phyloP scores from a whole-genome alignment of 108 stramenopile species.

The Nitzschia inconspicua region DNA sequence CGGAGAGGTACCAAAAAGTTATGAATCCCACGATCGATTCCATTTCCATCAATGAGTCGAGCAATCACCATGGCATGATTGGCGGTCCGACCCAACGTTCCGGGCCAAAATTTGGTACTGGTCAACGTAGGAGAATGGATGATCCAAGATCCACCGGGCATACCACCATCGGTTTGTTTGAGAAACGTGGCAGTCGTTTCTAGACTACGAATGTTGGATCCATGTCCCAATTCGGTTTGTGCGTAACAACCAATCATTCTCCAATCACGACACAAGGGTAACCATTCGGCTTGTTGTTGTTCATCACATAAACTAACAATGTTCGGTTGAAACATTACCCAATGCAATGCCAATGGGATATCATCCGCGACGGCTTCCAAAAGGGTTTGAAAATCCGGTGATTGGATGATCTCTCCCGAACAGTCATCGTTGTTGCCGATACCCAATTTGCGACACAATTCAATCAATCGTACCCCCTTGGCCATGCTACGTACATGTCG shows the following conservation, averaged over 20 bases:
- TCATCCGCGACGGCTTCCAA: slow-evolving; percentile 71
- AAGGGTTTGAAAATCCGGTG: slow-evolving; percentile 56
- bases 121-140: slow-evolving; percentile 89
- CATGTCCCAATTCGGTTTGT: slow-evolving; percentile 95
- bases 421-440: slow-evolving; percentile 54
- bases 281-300: slow-evolving; percentile 86
- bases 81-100: slow-evolving; percentile 89
- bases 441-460: slow-evolving; percentile 74
- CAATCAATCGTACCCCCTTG: slow-evolving; percentile 78
- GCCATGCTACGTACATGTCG: slow-evolving; percentile 74
- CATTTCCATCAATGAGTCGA: slow-evolving; percentile 86
- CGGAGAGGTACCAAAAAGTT: slow-evolving; percentile 94
- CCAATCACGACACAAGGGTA: slow-evolving; percentile 90
- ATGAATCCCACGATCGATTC: slow-evolving; percentile 83
- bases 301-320: slow-evolving; percentile 81
- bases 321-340: slow-evolving; percentile 94
- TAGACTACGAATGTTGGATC: slow-evolving; percentile 87
- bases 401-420: slow-evolving; percentile 52
- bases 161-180: slow-evolving; percentile 56
- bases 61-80: slow-evolving; percentile 98
- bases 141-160: slow-evolving; percentile 69
- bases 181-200: slow-evolving; percentile 95
- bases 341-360: slow-evolving; percentile 65
- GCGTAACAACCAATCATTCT: slow-evolving; percentile 94
- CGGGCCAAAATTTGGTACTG: slow-evolving; percentile 94